phyloP scores from a whole-genome alignment of 805 yeast species.

The Suhomyces prunicola region DNA sequence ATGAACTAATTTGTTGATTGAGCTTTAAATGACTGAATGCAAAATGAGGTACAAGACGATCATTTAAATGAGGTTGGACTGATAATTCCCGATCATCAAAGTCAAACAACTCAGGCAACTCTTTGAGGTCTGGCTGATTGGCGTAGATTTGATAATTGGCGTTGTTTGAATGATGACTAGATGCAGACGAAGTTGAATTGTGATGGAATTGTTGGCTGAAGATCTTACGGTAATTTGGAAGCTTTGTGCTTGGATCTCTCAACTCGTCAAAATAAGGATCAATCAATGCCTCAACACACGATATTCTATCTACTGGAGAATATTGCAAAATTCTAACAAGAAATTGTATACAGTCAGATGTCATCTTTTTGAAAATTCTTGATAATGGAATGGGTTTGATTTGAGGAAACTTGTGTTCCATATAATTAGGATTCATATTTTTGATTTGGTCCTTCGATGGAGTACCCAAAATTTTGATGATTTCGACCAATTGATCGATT shows the following conservation, averaged over 20 bases:
- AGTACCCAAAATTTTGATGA: slow-evolving; percentile 92
- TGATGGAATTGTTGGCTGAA: slow-evolving; percentile 31
- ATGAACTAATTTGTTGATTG: slow-evolving; percentile 12
- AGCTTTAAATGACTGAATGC: slow-evolving; percentile 28
- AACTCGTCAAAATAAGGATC: slow-evolving; percentile 57
- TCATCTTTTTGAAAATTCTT: slow-evolving; percentile 60
- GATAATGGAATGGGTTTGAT: slow-evolving; percentile 73
- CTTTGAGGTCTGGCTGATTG: slow-evolving; percentile 38
- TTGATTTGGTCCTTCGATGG: slow-evolving; percentile 89
- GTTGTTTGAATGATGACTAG: slow-evolving; percentile 29
- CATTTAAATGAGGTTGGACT: slow-evolving; percentile 39
- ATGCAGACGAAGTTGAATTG: slow-evolving; percentile 14
- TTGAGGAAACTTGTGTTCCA: slow-evolving; percentile 94
- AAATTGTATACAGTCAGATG: slow-evolving; percentile 53
- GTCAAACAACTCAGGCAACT: slow-evolving; percentile 51
- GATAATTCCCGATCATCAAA: slow-evolving; percentile 51
- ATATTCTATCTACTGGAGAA: slow-evolving; percentile 63
- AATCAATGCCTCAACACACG: slow-evolving; percentile 52
- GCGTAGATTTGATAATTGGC: slow-evolving; percentile 41
- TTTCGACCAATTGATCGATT: slow-evolving; percentile 94
- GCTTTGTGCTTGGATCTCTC: slow-evolving; percentile 33
- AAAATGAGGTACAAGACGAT: slow-evolving; percentile 42
- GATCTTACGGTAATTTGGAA: slow-evolving; percentile 44
- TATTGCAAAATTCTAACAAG: slow-evolving; percentile 59
- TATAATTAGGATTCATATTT: slow-evolving; percentile 94